Conservation (phyloP, 257 asterid species). For the Rubia yunnanensis region DNA sequence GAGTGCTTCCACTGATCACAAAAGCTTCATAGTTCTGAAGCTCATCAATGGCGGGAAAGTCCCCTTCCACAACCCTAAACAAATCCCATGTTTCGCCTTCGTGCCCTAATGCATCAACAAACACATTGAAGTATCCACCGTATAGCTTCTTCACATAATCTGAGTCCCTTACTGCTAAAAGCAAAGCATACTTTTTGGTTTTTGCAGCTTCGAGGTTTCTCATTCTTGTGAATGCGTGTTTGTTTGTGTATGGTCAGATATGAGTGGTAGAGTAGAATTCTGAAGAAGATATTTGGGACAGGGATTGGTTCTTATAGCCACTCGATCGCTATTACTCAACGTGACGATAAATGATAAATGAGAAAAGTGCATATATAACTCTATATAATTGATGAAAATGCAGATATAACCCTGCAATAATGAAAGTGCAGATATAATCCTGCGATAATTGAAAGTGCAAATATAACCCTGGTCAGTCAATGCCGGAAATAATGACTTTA, state of each 20-base stretch:
- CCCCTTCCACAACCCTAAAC: slow-evolving; percentile 50
- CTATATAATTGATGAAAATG: too few species aligned
- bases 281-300: background rate
- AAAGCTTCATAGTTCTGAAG: slow-evolving; percentile 46
- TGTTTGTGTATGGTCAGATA: background rate
- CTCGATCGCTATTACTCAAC: background rate
- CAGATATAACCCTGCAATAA: too few species aligned
- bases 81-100: slow-evolving; percentile 60
- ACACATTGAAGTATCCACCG: slow-evolving; percentile 56
- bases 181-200: slow-evolving; percentile 39
- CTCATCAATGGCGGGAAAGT: slow-evolving; percentile 35
- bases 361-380: too few species aligned
- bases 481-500: too few species aligned
- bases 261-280: background rate
- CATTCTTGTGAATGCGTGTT: background rate
- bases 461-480: too few species aligned
- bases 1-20: slow-evolving; percentile 62
- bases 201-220: background rate
- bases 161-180: slow-evolving; percentile 48
- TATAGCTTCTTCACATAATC: slow-evolving; percentile 49
- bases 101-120: slow-evolving; percentile 40
- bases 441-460: too few species aligned
- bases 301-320: background rate
- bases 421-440: too few species aligned
- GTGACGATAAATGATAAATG: too few species aligned